phyloP scores from a whole-genome alignment of 306 rosid species.

The Rosa multiflora region DNA sequence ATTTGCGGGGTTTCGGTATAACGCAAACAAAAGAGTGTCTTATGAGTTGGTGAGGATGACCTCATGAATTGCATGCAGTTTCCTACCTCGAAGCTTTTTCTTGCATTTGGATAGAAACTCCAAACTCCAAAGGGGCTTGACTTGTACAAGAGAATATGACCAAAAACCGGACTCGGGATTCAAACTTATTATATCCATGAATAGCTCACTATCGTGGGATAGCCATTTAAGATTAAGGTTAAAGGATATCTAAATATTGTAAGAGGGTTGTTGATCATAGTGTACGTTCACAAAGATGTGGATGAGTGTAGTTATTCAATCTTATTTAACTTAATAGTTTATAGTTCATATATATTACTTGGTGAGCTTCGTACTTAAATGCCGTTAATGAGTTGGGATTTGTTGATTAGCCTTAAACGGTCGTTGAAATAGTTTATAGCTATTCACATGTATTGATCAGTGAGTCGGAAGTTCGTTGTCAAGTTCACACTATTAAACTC shows the following conservation, averaged over 20 bases:
- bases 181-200: neutral
- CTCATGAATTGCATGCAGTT: neutral
- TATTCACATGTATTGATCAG: neutral
- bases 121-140: neutral
- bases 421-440: neutral
- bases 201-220: neutral
- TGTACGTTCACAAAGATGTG: neutral
- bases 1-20: neutral
- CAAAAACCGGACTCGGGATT: neutral
- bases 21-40: neutral
- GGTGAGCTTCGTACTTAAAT: too few relatives aligned
- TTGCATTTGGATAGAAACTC: constrained; percentile 1
- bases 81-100: neutral
- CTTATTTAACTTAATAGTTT: neutral
- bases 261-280: neutral
- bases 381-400: neutral
- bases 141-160: neutral
- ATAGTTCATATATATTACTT: neutral
- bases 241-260: neutral
- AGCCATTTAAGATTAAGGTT: neutral
- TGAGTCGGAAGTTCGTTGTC: neutral
- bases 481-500: neutral
- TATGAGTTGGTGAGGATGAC: neutral
- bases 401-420: neutral
- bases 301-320: neutral